Percentiles rank a stretch among this genome's conserved stretches.
phyloP scores from a whole-genome alignment of 2,329 filamentous ascomycete species.

The Leptographium galeiforme region DNA sequence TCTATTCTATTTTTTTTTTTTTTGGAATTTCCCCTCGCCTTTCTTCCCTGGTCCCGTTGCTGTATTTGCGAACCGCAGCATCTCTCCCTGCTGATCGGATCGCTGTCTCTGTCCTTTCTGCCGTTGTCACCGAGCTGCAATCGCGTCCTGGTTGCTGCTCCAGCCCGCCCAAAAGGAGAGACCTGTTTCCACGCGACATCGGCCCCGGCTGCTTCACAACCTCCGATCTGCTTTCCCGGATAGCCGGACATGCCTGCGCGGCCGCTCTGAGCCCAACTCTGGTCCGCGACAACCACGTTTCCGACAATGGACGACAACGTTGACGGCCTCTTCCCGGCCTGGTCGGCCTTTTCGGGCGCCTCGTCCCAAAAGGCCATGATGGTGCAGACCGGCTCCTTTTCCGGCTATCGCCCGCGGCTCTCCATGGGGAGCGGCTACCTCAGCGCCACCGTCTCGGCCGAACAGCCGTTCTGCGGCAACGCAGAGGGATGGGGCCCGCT shows the following conservation, averaged over 20 bases:
- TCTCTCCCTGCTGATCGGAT: no score
- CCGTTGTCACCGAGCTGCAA: no score
- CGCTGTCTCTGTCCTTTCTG: no score
- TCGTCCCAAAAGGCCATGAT: constrained; percentile 33
- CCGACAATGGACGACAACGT: constrained; percentile 1
- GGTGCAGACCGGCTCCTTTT: constrained; percentile 44
- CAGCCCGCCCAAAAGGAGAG: no score
- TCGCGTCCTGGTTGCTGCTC: no score
- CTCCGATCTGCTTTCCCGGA: no score
- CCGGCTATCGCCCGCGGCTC: constrained; percentile 38
- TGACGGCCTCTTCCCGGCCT: constrained; percentile 5
- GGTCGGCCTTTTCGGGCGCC: constrained; percentile 3
- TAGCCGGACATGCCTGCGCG: no score
- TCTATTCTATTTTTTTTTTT: background rate
- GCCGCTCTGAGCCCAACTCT: background rate
- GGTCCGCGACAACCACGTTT: background rate
- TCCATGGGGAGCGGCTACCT: constrained; percentile 48
- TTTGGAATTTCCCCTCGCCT: background rate
- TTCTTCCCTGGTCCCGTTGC: background rate
- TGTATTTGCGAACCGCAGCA: no score
- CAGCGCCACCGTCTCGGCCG: constrained; percentile 29
- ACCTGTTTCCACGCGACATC: no score
- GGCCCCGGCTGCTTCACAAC: no score
- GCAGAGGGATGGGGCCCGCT: constrained; percentile 90
- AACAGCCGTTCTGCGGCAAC: constrained; percentile 74